Conservation (phyloP, 2,329 filamentous ascomycete genomes). For the Aspergillus sp. region DNA sequence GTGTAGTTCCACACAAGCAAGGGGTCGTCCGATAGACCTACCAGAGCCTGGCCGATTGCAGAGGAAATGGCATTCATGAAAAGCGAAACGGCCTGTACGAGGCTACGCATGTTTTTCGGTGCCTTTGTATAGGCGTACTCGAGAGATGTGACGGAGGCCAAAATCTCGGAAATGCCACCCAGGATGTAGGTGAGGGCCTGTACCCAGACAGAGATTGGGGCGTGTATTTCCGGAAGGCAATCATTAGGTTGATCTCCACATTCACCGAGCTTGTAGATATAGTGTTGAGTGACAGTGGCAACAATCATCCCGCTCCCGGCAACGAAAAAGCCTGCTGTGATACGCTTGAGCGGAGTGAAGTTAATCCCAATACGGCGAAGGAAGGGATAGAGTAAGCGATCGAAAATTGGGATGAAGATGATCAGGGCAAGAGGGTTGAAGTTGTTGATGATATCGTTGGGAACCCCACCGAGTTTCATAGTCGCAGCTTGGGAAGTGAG, state of each 20-base stretch:
- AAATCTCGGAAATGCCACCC: constrained; percentile 58
- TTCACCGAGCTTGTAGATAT: constrained; percentile 59
- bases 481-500: constrained; percentile 57
- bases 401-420: constrained; percentile 55
- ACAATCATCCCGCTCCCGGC: constrained; percentile 50
- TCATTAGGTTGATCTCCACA: constrained; percentile 57
- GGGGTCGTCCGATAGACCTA: constrained; percentile 62
- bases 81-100: constrained; percentile 64
- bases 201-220: constrained; percentile 64
- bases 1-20: constrained; percentile 73
- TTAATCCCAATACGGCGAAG: constrained; percentile 47
- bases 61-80: constrained; percentile 68
- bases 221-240: constrained; percentile 45
- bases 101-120: constrained; percentile 73
- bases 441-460: constrained; percentile 57
- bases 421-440: constrained; percentile 55
- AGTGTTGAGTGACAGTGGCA: constrained; percentile 51
- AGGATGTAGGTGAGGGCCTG: constrained; percentile 53
- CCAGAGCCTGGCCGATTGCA: constrained; percentile 68
- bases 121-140: constrained; percentile 77
- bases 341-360: constrained; percentile 57
- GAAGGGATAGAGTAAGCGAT: constrained; percentile 52
- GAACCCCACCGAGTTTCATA: constrained; percentile 53
- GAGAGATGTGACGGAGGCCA: constrained; percentile 60
- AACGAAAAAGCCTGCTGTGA: constrained; percentile 51